These are phyloP conservation scores for Chrysoporthe puriensis DNA, from an alignment of 2,329 filamentous ascomycete genomes.

Conservation along the genomic window DNA sequence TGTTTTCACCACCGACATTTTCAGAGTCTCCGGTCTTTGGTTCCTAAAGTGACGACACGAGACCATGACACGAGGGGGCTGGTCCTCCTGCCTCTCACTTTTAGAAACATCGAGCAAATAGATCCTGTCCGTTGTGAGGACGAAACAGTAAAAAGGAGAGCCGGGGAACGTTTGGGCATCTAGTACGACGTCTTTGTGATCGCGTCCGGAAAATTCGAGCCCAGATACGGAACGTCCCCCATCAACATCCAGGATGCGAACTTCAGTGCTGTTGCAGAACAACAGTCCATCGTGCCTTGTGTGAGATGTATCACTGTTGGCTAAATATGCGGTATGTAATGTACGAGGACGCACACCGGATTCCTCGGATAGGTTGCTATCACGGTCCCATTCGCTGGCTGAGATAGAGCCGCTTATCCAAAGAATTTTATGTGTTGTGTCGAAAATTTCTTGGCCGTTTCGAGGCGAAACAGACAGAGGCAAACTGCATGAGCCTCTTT, in stretches of 20 bases:
- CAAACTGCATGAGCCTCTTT: slow-evolving; percentile 10
- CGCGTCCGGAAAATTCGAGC: slow-evolving; percentile 33
- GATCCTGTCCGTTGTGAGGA: slow-evolving; percentile 60
- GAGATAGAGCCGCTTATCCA: slow-evolving; percentile 34
- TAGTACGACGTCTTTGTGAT: slow-evolving; percentile 51
- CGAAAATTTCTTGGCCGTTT: slow-evolving; percentile 34
- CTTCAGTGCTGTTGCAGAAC: slow-evolving; percentile 20
- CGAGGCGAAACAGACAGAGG: slow-evolving; percentile 37
- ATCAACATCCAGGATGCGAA: slow-evolving; percentile 24
- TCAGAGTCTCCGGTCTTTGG: slow-evolving; percentile 42
- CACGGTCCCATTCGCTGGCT: slow-evolving; percentile 33
- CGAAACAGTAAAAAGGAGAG: slow-evolving; percentile 54
- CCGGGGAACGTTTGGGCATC: slow-evolving; percentile 55
- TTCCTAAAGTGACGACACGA: slow-evolving; percentile 51
- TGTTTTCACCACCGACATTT: slow-evolving; percentile 39
- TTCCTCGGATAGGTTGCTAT: slow-evolving; percentile 20
- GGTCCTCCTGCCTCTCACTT: slow-evolving; percentile 17
- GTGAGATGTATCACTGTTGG: neutral
- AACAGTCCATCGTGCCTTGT: slow-evolving; percentile 23
- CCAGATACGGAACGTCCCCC: slow-evolving; percentile 17
- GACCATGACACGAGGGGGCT: slow-evolving; percentile 38
- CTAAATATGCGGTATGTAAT: slow-evolving; percentile 13
- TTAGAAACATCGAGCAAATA: slow-evolving; percentile 49
- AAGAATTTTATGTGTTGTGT: slow-evolving; percentile 48
- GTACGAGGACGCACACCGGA: neutral